Percentiles rank a stretch among this genome's conserved stretches.
These are phyloP conservation scores for Wilcoxina mikolae DNA, from an alignment of 495 filamentous ascomycete species.

Conservation along the genomic window DNA sequence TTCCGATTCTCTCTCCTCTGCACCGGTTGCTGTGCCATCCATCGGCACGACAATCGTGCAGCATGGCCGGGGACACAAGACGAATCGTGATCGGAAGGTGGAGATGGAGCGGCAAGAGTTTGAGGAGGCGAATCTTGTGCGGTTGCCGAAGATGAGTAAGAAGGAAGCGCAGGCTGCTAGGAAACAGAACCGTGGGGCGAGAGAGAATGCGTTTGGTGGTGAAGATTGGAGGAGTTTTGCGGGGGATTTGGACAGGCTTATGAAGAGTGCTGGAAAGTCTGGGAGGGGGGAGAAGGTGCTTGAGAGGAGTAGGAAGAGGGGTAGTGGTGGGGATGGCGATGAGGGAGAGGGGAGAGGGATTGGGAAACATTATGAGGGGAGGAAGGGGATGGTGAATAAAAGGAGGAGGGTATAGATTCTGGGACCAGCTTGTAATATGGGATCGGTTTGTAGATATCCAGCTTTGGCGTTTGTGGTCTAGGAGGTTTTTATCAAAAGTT, in stretches of 20 bases:
- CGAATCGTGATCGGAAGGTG: slow-evolving; percentile 47
- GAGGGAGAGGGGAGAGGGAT: slow-evolving; percentile 11
- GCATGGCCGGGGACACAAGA: slow-evolving; percentile 59
- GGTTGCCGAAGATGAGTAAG: slow-evolving; percentile 67
- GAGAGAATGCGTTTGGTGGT: slow-evolving; percentile 53
- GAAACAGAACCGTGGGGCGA: slow-evolving; percentile 36
- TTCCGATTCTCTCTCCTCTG: slow-evolving; percentile 57
- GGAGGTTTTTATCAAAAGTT: no score
- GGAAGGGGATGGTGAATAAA: slow-evolving; percentile 20
- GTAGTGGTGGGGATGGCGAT: slow-evolving; percentile 10
- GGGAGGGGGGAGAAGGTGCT: slow-evolving; percentile 41
- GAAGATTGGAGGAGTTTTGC: slow-evolving; percentile 72
- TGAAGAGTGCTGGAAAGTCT: slow-evolving; percentile 39
- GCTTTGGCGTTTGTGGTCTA: not conserved
- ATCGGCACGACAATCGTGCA: slow-evolving; percentile 68
- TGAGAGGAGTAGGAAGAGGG: slow-evolving; percentile 67
- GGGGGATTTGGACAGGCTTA: slow-evolving; percentile 61
- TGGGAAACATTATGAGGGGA: slow-evolving; percentile 20
- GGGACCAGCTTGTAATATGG: not conserved
- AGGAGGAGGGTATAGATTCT: slow-evolving; percentile 20
- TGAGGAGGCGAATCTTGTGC: slow-evolving; percentile 75
- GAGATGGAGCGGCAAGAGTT: slow-evolving; percentile 62
- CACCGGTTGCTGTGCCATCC: slow-evolving; percentile 62
- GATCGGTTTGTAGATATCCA: not conserved
- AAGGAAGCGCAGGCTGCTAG: slow-evolving; percentile 44